Conservation (phyloP, 352 stramenopile genomes). For the Pythium folliculosum region DNA sequence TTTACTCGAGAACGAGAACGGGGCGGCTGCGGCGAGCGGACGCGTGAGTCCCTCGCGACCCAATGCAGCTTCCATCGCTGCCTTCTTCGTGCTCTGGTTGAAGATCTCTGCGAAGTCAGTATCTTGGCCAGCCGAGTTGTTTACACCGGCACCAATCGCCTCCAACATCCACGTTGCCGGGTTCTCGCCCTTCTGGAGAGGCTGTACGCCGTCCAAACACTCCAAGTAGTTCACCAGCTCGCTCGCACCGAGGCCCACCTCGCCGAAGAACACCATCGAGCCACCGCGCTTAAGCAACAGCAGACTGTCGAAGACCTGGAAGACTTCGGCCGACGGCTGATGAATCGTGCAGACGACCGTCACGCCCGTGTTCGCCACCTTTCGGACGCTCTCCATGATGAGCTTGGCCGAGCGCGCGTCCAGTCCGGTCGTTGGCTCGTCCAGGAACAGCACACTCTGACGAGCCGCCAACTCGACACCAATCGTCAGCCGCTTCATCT, state of each 20-base stretch:
- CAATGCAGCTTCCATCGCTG: constrained; percentile 33
- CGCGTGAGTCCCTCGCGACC: constrained; percentile 35
- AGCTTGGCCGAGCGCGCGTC: too few species aligned
- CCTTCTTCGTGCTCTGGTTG: constrained; percentile 36
- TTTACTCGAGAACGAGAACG: constrained; percentile 33
- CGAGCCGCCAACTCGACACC: constrained; percentile 89
- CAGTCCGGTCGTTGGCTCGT: too few species aligned
- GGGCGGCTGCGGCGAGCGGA: constrained; percentile 21
- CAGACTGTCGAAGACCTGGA: constrained; percentile 75
- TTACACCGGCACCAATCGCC: constrained; percentile 54
- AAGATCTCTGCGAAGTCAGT: constrained; percentile 38
- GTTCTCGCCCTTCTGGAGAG: constrained; percentile 70
- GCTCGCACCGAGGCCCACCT: not conserved
- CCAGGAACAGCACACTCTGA: constrained; percentile 75
- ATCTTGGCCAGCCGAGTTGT: constrained; percentile 3
- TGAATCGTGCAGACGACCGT: too few species aligned
- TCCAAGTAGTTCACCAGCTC: constrained; percentile 57
- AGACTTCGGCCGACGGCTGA: constrained; percentile 73
- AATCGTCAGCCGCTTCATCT: constrained; percentile 70
- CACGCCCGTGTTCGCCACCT: too few species aligned
- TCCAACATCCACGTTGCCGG: constrained; percentile 68
- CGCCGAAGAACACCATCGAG: constrained; percentile 59
- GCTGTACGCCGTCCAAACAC: constrained; percentile 57
- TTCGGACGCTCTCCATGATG: too few species aligned
- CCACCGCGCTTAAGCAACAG: constrained; percentile 80